Evolutionary conservation across 169 alveolate genomes (phyloP), one percentile per base, ranked within the genome.

Genomic region (Plasmodium ovale): DNA sequence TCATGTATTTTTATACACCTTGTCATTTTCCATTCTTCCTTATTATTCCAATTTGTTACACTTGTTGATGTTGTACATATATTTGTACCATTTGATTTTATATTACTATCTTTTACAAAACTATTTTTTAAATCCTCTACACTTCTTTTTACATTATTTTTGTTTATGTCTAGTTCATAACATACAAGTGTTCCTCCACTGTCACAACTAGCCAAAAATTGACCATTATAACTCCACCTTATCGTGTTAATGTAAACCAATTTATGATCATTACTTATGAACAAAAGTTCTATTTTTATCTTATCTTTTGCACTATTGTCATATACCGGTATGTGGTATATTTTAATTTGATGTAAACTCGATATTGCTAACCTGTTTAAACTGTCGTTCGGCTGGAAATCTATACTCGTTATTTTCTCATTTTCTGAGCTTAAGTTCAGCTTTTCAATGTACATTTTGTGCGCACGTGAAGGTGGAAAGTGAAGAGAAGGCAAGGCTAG

Each of bases 11-110:
- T 82, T 47, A 82, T 53, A 25, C 70, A 82, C 23, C 42, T 62
- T 7, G 71, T 82, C 25, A 82, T 67, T 65, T 82, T 82, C 90
- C 90, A 82, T 25, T 82, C 90, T 82, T 82, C 90, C 25, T 65
- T 82, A 82, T 82, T 82, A 39, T 60, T 67, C n/a, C n/a, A n/a
- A n/a, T n/a, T 3, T 0, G 16, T 47, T 47, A 5, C 16, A 3
- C n/a, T 65, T 3, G 16, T 39, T 9, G 4, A 1, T 7, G 33
- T 1, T 4, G 31, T 67, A 31, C 2, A 0, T 9, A 71, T 19
- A 44, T 25, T 25, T 21, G 27, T 10, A 14, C 53, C 58, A 23
- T 19, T 31, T 14, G 31, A 5, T 14, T 21, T 49, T 29, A 31
- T 16, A 37, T 37, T 37, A 6, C 70, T 42, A 25, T 49, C 33